These are phyloP conservation scores for Sporobolomyces pararoseus DNA, from an alignment of 768 basidiomycete species.

Conservation along the genomic window DNA sequence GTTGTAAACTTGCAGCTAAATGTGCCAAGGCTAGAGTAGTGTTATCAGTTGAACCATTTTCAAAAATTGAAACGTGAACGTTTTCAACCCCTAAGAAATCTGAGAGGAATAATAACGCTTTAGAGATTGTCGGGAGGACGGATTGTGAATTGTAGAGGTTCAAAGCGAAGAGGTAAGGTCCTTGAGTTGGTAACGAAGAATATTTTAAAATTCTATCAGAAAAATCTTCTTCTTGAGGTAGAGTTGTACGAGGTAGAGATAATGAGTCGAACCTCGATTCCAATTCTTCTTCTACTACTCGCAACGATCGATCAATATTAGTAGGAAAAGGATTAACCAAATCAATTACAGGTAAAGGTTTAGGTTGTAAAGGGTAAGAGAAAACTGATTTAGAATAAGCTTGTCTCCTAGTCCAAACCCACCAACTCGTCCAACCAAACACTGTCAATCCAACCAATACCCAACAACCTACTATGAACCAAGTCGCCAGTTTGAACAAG, in stretches of 20 bases:
- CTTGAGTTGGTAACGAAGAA: constrained; percentile 3
- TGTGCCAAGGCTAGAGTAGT: constrained; percentile 42
- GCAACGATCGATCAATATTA: background rate
- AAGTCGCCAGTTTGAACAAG: background rate
- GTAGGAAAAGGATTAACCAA: constrained; percentile 11
- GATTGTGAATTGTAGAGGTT: constrained; percentile 45
- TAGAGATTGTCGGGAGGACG: constrained; percentile 41
- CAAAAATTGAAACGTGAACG: constrained; percentile 46
- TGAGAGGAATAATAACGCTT: constrained; percentile 35
- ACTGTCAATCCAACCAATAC: background rate
- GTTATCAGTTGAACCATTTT: constrained; percentile 45
- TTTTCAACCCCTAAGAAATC: constrained; percentile 40
- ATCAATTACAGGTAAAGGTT: constrained; percentile 5
- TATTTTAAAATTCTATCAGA: background rate
- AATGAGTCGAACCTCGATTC: background rate
- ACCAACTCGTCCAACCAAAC: constrained; percentile 2
- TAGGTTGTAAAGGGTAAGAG: constrained; percentile 15
- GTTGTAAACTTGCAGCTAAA: constrained; percentile 32
- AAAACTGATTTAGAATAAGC: constrained; percentile 29
- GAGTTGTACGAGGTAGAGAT: background rate
- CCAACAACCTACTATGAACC: background rate
- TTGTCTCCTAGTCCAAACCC: constrained; percentile 10
- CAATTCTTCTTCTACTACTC: constrained; percentile 10
- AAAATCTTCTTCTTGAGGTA: background rate
- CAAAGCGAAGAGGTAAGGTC: constrained; percentile 43